phyloP scores from a whole-genome alignment of 2,329 filamentous ascomycete species.

The Colletotrichum spinosum region DNA sequence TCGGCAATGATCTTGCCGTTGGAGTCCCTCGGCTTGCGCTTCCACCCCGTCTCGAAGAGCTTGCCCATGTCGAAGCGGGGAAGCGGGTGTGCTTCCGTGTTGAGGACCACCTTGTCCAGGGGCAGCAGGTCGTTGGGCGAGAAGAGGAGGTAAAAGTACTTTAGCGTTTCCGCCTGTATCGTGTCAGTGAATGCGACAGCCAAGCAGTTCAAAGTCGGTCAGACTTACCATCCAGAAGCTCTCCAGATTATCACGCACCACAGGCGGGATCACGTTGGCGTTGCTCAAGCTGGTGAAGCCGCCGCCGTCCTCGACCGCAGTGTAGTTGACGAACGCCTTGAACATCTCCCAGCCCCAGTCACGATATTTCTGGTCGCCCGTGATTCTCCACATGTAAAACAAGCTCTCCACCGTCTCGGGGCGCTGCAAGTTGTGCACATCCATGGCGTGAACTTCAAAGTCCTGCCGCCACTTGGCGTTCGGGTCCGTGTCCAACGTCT shows the following conservation, averaged over 20 bases:
- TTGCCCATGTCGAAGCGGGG: conserved; percentile 86
- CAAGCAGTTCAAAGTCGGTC: neutral
- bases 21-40: conserved; percentile 71
- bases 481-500: conserved; percentile 61
- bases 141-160: conserved; percentile 97
- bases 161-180: conserved; percentile 87
- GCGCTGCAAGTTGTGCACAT: conserved; percentile 92
- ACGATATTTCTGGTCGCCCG: conserved; percentile 86
- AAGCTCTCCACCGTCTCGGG: conserved; percentile 97
- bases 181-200: conserved; percentile 4
- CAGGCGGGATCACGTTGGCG: conserved; percentile 78
- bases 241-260: conserved; percentile 91
- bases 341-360: conserved; percentile 99
- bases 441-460: conserved; percentile 82
- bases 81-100: conserved; percentile 94
- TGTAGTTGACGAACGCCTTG: conserved; percentile 88
- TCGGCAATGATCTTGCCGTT: conserved; percentile 52
- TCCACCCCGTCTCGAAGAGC: conserved; percentile 85
- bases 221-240: conserved; percentile 92
- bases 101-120: conserved; percentile 88
- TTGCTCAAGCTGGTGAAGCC: conserved; percentile 87
- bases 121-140: conserved; percentile 85
- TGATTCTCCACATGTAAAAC: conserved; percentile 99
- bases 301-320: conserved; percentile 79
- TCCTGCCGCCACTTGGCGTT: conserved; percentile 80